A percentile compares a stretch with the other conserved stretches of the same genome.
Conservation (phyloP, 169 alveolate genomes). For the Cryptosporidium sp. region DNA sequence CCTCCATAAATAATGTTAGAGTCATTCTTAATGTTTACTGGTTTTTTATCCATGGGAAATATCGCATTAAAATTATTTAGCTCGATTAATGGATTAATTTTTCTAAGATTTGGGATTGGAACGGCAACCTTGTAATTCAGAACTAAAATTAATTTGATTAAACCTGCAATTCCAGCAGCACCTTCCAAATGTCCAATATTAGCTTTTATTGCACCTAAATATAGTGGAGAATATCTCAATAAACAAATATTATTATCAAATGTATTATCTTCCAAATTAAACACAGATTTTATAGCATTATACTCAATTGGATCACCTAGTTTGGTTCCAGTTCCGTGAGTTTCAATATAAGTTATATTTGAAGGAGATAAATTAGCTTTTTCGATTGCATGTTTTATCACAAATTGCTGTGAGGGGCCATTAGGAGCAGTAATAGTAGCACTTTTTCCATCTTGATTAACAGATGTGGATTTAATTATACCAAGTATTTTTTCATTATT, state of each 20-base stretch:
- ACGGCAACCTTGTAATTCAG: constrained; percentile 39
- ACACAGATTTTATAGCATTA: constrained; percentile 64
- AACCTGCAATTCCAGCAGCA: constrained; percentile 79
- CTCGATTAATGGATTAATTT: constrained; percentile 47
- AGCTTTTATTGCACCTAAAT: constrained; percentile 75
- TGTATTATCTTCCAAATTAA: constrained; percentile 13
- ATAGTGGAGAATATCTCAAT: constrained; percentile 42
- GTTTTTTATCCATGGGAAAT: constrained; percentile 27
- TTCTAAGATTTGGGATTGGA: constrained; percentile 56
- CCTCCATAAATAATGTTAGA: constrained; percentile 48
- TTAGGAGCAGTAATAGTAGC: constrained; percentile 73
- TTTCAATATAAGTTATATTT: constrained; percentile 30
- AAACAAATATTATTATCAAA: neutral
- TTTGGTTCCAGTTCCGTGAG: constrained; percentile 73
- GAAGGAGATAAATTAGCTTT: constrained; percentile 49
- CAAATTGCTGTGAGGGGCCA: constrained; percentile 63
- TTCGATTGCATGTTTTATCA: constrained; percentile 38
- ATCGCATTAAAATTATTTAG: constrained; percentile 23
- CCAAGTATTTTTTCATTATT: constrained; percentile 50
- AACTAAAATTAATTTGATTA: constrained; percentile 47
- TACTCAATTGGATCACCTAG: constrained; percentile 72
- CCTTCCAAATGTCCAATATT: constrained; percentile 78
- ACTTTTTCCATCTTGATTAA: constrained; percentile 75
- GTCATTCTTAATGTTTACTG: constrained; percentile 1
- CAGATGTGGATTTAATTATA: constrained; percentile 46